Percentiles rank a stretch among this genome's conserved stretches.
Evolutionary conservation across 495 filamentous ascomycete species (phyloP).

Genomic region (Cetradonia linearis): DNA sequence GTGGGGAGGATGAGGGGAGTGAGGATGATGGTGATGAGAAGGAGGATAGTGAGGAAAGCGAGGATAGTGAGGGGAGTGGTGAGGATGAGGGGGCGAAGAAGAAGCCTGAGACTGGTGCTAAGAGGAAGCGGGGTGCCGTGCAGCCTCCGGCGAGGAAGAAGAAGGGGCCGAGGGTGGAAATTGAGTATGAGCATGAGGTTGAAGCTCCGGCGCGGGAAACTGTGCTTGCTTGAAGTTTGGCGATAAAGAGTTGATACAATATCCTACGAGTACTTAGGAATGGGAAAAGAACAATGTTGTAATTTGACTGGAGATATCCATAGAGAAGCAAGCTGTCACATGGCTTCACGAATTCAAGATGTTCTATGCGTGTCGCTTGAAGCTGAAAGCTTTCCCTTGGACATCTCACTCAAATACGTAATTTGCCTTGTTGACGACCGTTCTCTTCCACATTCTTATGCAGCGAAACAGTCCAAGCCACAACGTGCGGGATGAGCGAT

Average conservation of each 20-base stretch:
- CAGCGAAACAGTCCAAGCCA: not conserved
- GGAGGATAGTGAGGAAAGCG: conserved; percentile 40
- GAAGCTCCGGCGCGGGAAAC: conserved; percentile 44
- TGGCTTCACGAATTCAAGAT: not conserved
- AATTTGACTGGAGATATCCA: not conserved
- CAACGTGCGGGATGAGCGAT: not conserved
- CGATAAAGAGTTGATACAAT: not conserved
- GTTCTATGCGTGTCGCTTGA: not conserved
- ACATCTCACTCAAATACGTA: too few relatives aligned
- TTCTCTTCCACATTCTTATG: not conserved
- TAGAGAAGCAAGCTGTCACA: not conserved
- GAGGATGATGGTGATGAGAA: conserved; percentile 40
- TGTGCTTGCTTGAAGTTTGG: conserved; percentile 31
- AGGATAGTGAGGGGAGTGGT: conserved; percentile 36
- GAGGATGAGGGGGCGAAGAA: conserved; percentile 34
- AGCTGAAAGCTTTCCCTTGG: too few relatives aligned
- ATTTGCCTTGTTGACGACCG: too few relatives aligned
- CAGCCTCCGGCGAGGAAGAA: conserved; percentile 52
- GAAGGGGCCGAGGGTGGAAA: conserved; percentile 44
- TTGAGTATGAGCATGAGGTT: conserved; percentile 65
- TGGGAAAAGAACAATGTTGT: not conserved
- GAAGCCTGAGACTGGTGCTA: conserved; percentile 48
- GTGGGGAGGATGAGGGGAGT: conserved; percentile 56
- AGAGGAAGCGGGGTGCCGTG: conserved; percentile 54
- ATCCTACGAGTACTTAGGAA: not conserved